Base-by-base conservation (phyloP, 805 yeast genomes). In the Yarrowia deformans region DNA sequence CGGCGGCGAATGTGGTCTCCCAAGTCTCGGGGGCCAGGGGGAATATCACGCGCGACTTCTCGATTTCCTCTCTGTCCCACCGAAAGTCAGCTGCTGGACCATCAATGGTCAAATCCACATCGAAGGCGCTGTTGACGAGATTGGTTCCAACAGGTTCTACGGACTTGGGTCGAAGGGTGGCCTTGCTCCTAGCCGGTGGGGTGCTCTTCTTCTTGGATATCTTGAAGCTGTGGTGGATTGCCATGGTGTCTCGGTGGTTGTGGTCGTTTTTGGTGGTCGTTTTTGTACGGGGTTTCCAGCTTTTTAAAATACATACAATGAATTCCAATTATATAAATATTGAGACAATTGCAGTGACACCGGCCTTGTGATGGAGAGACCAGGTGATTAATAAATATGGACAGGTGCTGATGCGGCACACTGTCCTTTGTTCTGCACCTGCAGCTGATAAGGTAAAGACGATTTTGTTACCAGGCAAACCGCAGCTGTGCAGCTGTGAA, bases 401-500 rank as follows among this genome's bases (percentile, higher is more conserved):
- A n/a, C 19, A 6, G 8, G 40, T 42, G 18, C 49, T 8, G 46
- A 48, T 49, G 56, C 19, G 56, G 56, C 68, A 43, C 32, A 16
- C n/a, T 34, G 34, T 23, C n/a, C 42, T 54, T 50, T 50, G 55
- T 50, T 50, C 40, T 8, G 55, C 55, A 34, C 55, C 55, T 43
- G 54, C 54, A 35, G 37, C 55, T 50, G 55, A 50, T 16, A 8
- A 23, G n/a, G 37, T 45, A 58, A 46, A 32, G 52, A 50, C 50
- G 16, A 34, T 54, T 19, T 19, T 54, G 14, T 37, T 79, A 93
- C 97, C 98, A 93, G 3, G 97, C 98, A 79, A 95, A 95, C 74
- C 98, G 84, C 75, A 95, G 82, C 81, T 95, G 98, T 68, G 97
- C 93, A 32, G 98, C 97, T 3, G 98, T 94, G 77, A 90, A 80